Conservation (phyloP, 2,329 filamentous ascomycete genomes). For the Cadophora malorum region DNA sequence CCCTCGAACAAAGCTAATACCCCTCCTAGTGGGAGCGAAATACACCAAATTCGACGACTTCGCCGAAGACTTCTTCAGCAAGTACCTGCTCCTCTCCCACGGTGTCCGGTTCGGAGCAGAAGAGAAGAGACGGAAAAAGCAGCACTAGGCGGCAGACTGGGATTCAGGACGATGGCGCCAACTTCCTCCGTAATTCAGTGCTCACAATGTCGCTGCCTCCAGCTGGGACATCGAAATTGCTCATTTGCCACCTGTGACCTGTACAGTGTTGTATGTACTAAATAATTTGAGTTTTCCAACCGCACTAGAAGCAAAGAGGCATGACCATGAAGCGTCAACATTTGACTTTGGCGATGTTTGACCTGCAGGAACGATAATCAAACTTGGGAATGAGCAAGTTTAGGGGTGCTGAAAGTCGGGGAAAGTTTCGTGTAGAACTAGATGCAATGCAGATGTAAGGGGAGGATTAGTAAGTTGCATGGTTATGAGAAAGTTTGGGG, state of each 20-base stretch:
- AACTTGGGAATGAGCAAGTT: neutral
- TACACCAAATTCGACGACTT: constrained; percentile 66
- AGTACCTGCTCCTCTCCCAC: constrained; percentile 55
- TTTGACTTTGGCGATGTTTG: neutral
- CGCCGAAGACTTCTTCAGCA: constrained; percentile 54
- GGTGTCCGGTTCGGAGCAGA: constrained; percentile 48
- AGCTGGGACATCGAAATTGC: neutral
- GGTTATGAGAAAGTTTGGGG: neutral
- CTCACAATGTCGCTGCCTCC: neutral
- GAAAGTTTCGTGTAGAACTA: neutral
- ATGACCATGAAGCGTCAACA: neutral
- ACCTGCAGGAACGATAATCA: neutral
- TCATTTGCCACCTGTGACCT: neutral
- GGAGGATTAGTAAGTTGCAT: neutral
- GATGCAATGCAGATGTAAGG: neutral
- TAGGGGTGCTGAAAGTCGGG: neutral
- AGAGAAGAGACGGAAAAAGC: constrained; percentile 40
- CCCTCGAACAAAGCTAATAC: neutral
- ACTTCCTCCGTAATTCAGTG: no score
- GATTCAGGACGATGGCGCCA: neutral
- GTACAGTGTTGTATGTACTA: neutral
- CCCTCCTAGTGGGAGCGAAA: constrained; percentile 59
- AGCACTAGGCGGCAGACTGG: constrained; percentile 7
- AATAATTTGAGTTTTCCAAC: neutral
- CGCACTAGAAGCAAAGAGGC: neutral